Percentiles rank a stretch among this genome's conserved stretches.
phyloP scores from a whole-genome alignment of 805 yeast genomes.

The Ogataea henricii region DNA sequence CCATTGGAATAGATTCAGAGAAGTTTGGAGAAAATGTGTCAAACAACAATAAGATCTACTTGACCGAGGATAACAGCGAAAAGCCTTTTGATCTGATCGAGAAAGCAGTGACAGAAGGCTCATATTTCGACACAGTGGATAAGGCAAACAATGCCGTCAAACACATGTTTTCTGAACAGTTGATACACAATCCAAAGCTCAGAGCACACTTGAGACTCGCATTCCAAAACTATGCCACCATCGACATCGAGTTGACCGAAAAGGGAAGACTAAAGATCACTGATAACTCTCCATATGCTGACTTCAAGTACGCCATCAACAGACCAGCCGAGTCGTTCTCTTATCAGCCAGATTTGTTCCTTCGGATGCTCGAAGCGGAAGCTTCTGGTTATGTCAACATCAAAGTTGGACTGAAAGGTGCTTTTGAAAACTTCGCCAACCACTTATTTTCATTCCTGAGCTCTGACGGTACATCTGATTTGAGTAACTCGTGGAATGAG shows the following conservation, averaged over 20 bases:
- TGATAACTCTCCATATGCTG: conserved; percentile 77
- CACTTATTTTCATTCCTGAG: conserved; percentile 57
- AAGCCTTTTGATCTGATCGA: conserved; percentile 64
- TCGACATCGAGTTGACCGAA: conserved; percentile 78
- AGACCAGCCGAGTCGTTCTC: conserved; percentile 76
- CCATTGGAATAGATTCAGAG: conserved; percentile 76
- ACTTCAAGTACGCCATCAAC: conserved; percentile 87
- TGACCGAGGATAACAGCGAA: conserved; percentile 65
- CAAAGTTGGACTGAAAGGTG: conserved; percentile 55
- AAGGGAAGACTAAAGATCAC: conserved; percentile 80
- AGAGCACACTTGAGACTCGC: conserved; percentile 69
- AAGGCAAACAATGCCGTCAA: conserved; percentile 69
- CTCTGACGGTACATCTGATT: conserved; percentile 77
- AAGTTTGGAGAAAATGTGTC: conserved; percentile 81
- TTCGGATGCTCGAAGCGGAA: conserved; percentile 93
- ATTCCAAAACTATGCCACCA: conserved; percentile 61
- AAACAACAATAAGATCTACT: conserved; percentile 65
- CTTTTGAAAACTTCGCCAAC: conserved; percentile 44
- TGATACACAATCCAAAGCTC: conserved; percentile 77
- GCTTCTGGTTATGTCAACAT: conserved; percentile 68
- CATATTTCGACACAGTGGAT: conserved; percentile 55
- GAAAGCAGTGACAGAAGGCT: conserved; percentile 34
- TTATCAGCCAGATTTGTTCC: conserved; percentile 73
- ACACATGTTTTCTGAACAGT: conserved; percentile 74
- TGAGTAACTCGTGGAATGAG: conserved; percentile 79